phyloP scores from a whole-genome alignment of 495 filamentous ascomycete genomes.

The Elaphomyces granulatus region DNA sequence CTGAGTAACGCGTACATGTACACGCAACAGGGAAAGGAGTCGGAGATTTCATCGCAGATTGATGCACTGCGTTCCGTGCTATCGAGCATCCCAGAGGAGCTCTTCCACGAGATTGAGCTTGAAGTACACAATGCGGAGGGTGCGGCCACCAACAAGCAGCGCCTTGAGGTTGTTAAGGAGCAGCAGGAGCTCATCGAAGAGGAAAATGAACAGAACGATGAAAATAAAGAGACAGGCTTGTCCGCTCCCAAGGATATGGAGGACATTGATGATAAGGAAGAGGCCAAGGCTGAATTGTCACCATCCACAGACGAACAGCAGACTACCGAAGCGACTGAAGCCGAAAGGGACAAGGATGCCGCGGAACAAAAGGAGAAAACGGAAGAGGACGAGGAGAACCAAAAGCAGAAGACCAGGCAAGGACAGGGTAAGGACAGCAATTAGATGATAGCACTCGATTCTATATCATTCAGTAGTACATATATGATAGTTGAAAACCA shows the following conservation, averaged over 20 bases:
- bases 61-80: conserved; percentile 86
- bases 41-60: conserved; percentile 77
- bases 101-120: conserved; percentile 98
- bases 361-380: conserved; percentile 1
- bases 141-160: conserved; percentile 96
- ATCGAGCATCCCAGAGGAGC: conserved; percentile 88
- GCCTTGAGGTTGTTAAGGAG: conserved; percentile 97
- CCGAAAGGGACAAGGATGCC: conserved; percentile 1
- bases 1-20: conserved; percentile 97
- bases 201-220: conserved; percentile 80
- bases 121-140: conserved; percentile 96
- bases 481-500: neutral
- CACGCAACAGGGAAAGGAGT: conserved; percentile 65
- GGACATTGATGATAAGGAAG: conserved; percentile 71
- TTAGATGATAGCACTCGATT: too few relatives aligned
- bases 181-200: conserved; percentile 97
- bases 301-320: conserved; percentile 1
- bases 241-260: conserved; percentile 52
- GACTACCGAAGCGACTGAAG: conserved; percentile 4
- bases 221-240: conserved; percentile 44
- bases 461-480: too few relatives aligned
- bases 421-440: too few relatives aligned
- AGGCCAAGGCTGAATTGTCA: conserved; percentile 5
- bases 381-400: conserved; percentile 12
- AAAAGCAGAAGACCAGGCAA: neutral